Base-by-base conservation (phyloP, 2,329 filamentous ascomycete genomes). In the Pestalotiopsis sp. region DNA sequence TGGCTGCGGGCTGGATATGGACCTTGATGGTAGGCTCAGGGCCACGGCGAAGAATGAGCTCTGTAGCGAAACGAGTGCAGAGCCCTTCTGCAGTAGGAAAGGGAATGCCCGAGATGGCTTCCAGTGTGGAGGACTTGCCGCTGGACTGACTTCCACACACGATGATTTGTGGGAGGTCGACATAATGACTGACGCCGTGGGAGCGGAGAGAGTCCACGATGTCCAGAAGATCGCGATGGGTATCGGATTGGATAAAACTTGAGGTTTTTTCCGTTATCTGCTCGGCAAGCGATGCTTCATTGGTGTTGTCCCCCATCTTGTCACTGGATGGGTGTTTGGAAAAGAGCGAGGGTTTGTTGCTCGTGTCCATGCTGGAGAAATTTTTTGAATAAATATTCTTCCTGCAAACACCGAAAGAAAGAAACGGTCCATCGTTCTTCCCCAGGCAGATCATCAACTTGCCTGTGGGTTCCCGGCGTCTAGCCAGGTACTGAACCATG, bases 131-230 rank as follows among this genome's bases (percentile, higher is more conserved):
- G 63, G 84, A 87, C 73, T 90, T 90, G 2, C 86, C 86, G 12
- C 83, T 84, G 0, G 84, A 86, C 71, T 88, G 86, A 68, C 86
- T 83, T 11, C 87, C 86, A 67, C 83, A 86, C 9, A 88, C 85
- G 14, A 88, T 82, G 66, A 78, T 77, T 62, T 78, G 76, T 1
- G 78, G 77, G 3, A 79, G 69, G 7, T 78, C 76, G 5, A 82
- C 71, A 25, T 78, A 78, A 9, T 77, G 59, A 82, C 71, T 59
- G 27, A 59, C 57, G 1, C 79, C 79, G 13, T 77, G 73, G 3
- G 78, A 76, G 13, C 79, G 76, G 0, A 83, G 74, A 11, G 31
- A 45, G 13, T 63, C 60, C 12, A 63, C 76, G 13, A 78, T 75
- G 11, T 82, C 77, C 2, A 82, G 76, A 1, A 82, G 76, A 2